Evolutionary conservation across 2,329 filamentous ascomycete species (phyloP), one percentile per base, ranked within the genome.

Genomic region (Colletotrichum eleusines): DNA sequence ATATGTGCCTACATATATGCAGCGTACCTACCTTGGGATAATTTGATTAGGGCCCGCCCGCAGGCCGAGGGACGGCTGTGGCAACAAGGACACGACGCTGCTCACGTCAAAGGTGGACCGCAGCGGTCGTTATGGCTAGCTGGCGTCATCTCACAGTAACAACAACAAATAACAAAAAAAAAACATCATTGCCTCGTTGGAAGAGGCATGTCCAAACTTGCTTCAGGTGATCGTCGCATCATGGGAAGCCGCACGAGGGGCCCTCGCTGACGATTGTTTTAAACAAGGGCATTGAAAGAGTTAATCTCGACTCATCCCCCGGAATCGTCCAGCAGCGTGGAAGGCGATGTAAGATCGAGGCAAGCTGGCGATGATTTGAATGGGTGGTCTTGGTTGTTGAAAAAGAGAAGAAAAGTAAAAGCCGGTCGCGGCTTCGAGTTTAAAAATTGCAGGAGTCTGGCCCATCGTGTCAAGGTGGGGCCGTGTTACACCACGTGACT

Each of bases 181-280:
- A n/a, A 66, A n/a, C 23, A n/a, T 65, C 40, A 46, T 28, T 60
- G 33, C 50, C n/a, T 5, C n/a, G 26, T 26, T 26, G 74, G 28
- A 51, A 63, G 64, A 63, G 64, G 73, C 76, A 85, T 89, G 87
- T 89, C 83, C 83, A 79, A 73, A 83, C 84, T 88, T 89, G 87
- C 84, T 84, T 89, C 85, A 89, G 88, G 88, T 90, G 87, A 90
- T 90, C 88, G 88, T 76, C 88, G 86, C 84, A 88, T 90, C 88
- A 89, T 90, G 88, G 87, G 78, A 68, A 84, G 86, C 87, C 87
- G 81, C 86, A 79, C 86, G 80, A 85, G 86, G 86, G 88, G 87
- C 88, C 87, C 88, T 90, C 88, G 86, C 89, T 53, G 87, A 89
- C 85, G 82, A 90, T 89, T 88, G 88, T 90, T 90, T 90, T 90